Evolutionary conservation across 768 basidiomycete genomes (phyloP).

Genomic region (Scleroderma citrinum): DNA sequence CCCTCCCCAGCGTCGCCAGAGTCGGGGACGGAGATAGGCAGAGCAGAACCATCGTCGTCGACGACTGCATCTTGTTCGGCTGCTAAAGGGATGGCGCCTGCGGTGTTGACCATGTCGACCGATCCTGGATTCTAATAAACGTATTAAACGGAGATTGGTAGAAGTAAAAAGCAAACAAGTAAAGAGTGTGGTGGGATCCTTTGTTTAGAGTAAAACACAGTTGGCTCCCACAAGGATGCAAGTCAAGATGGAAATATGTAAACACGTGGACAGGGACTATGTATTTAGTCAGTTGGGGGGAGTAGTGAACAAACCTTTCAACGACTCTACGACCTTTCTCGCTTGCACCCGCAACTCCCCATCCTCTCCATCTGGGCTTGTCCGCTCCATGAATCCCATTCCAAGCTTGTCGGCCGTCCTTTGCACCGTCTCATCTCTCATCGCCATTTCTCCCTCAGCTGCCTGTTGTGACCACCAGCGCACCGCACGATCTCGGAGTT

Average conservation of each 20-base stretch:
- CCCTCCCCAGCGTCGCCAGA: conserved; percentile 72
- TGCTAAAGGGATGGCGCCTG: conserved; percentile 7
- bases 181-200: neutral
- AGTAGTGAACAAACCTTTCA: conserved; percentile 21
- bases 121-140: neutral
- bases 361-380: conserved; percentile 7
- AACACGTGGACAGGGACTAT: conserved; percentile 18
- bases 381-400: conserved; percentile 28
- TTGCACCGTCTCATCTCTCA: conserved; percentile 43
- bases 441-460: conserved; percentile 44
- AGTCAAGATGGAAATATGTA: conserved; percentile 4
- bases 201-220: conserved; percentile 1
- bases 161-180: conserved; percentile 2
- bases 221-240: conserved; percentile 9
- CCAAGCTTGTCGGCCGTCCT: conserved; percentile 42
- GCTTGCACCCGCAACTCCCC: conserved; percentile 22
- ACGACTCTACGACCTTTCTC: conserved; percentile 21
- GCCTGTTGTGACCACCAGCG: conserved; percentile 57
- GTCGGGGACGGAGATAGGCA: conserved; percentile 66
- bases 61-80: conserved; percentile 6
- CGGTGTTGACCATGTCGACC: conserved; percentile 16
- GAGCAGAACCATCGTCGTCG: conserved; percentile 49
- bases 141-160: neutral
- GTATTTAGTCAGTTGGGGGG: conserved; percentile 10
- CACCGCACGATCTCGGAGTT: conserved; percentile 39